A percentile compares a stretch with the other conserved stretches of the same genome.
phyloP scores from a whole-genome alignment of 1,284 basidiomycete species.

The Hypsizygus ulmarius region DNA sequence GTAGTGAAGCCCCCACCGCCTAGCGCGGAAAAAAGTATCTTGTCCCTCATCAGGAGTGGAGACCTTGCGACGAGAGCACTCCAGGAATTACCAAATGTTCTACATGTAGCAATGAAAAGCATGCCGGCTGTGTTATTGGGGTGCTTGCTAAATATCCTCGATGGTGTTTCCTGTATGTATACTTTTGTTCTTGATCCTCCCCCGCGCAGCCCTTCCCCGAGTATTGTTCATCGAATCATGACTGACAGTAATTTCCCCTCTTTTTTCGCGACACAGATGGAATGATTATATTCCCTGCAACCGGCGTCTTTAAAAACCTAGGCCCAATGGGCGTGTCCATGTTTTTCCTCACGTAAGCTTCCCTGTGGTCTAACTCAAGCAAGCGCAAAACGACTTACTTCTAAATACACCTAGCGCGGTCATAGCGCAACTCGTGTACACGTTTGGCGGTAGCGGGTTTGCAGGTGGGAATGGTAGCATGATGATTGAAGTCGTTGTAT shows the following conservation, averaged over 20 bases:
- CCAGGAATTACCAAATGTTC: conserved; percentile 5
- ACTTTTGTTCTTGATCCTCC: neutral
- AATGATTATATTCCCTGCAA: conserved; percentile 90
- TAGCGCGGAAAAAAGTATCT: neutral
- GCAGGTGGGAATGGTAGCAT: conserved; percentile 91
- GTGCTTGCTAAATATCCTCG: conserved; percentile 86
- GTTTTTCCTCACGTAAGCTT: conserved; percentile 80
- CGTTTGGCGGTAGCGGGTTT: conserved; percentile 87
- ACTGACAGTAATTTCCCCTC: conserved; percentile 3
- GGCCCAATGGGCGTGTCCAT: conserved; percentile 92
- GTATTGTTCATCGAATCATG: neutral
- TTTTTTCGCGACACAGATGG: conserved; percentile 47
- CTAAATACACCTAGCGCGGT: conserved; percentile 34
- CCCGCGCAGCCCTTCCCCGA: neutral
- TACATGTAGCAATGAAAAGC: conserved; percentile 43
- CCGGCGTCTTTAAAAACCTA: conserved; percentile 77
- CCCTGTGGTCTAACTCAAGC: neutral
- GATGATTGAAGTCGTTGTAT: conserved; percentile 97
- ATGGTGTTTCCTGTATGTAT: conserved; percentile 77
- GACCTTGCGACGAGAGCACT: conserved; percentile 12
- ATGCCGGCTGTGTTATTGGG: conserved; percentile 88
- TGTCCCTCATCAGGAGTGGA: neutral
- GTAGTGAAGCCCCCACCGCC: neutral
- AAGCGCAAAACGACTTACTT: neutral
- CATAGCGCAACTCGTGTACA: conserved; percentile 84